Base-by-base conservation (phyloP, 2,329 filamentous ascomycete genomes). In the Cercospora citrullina region DNA sequence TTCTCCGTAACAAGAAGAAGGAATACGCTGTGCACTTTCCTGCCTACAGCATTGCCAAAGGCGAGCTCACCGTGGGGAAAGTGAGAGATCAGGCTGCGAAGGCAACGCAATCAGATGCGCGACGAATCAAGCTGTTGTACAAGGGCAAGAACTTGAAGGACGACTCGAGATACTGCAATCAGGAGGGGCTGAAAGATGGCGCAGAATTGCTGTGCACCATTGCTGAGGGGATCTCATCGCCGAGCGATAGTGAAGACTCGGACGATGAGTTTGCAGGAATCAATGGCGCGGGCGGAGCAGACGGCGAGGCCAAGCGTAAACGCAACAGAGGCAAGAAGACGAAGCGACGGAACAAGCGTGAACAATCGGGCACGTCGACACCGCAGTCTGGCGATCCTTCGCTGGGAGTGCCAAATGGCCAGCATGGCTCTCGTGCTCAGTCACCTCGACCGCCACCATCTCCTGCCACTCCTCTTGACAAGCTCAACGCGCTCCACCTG, bases 11-110 rank as follows among this genome's bases (percentile, higher is more conserved):
- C 79, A 87, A 88, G 77, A 86, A 86, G 65, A 81, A 87, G 64
- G 87, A 86, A 58, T 91, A 91, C 75, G 86, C 88, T 0, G 86
- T 90, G 57, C 89, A 90, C 74, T 94, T 94, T 74, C 90, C 91
- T 0, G 89, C 89, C 12, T 91, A 90, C 78, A 87, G 88, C 68
- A 93, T 94, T 75, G 89, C 88, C 67, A 89, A 92, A 76, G 91
- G 90, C 58, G 89, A 91, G 75, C 81, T 94, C 65, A 84, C 83
- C 36, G 87, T 93, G 36, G 80, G 84, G 64, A 89, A 91, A 73
- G 84, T 94, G 33, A 85, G 87, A 66, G 84, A 89, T 64, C 88
- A 90, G n/a, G 87, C 89, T 5, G 88, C 87, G 64, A 83, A 90
- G 72, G 84, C 91, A 77, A 85, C 92, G 80, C 86, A 87, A 63